Base-by-base conservation (phyloP, 805 yeast genomes). In the Teunomyces tritomae region DNA sequence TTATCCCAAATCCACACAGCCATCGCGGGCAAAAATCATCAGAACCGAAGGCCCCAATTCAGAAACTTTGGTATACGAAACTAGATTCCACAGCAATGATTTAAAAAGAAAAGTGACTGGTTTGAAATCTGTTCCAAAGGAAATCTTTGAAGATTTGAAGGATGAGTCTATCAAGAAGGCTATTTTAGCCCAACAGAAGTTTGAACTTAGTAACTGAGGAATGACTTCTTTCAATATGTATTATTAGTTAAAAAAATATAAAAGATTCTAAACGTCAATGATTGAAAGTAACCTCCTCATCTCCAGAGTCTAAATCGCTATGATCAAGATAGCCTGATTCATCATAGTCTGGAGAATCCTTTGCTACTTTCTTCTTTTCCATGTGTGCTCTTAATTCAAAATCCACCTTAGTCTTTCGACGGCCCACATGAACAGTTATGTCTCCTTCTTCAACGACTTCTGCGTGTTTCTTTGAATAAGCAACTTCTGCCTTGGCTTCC, bases 1-100 rank as follows among this genome's bases (percentile, higher is more conserved):
- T 62, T 81, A 80, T 29, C 97, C 98, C 3, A 62, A 58, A 16
- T 70, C 74, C 4, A 85, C 96, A 6, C 99, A 94, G 67, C 89
- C 98, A 1, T 71, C 78, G 5, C 58, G 59, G 39, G 68, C 74
- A 5, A 55, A 60, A 28, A 39, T 68, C 6, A 52, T 47, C 27
- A 71, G 66, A 43, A 47, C 66, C 1, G 63, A 60, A 0, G 61
- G 55, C 6, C 47, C 62, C 3, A 43, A 28, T 9, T 53, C 55
- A 4, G 67, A 61, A 24, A 64, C 71, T 39, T 58, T 84, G 5
- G 57, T 67, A 32, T 73, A 76, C 53, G 83, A 79, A 48, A 77
- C 84, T 9, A 55, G 49, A 0, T 67, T 75, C 43, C 59, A 75
- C 28, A 59, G 65, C 36, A 74, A 78, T 43, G 68, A 80, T 28